Evolutionary conservation across 768 basidiomycete species (phyloP).

Genomic region (Agrocybe chaxingu): DNA sequence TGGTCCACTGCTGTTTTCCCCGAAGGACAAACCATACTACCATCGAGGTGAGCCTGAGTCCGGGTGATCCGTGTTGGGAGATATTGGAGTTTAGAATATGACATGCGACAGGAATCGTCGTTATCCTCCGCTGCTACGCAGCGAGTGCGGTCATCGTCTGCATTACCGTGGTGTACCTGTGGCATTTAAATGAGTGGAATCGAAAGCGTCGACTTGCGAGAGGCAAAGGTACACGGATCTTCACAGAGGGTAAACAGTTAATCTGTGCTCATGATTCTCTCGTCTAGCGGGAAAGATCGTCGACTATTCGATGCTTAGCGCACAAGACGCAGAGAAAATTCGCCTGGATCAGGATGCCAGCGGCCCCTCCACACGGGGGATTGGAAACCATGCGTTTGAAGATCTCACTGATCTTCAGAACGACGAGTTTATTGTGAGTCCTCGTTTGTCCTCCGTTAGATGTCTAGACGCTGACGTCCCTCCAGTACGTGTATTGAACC

Average conservation of each 20-base stretch:
- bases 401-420: conserved; percentile 22
- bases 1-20: conserved; percentile 12
- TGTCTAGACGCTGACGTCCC: too few relatives aligned
- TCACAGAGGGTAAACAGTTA: neutral
- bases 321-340: conserved; percentile 6
- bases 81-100: neutral
- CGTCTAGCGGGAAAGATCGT: conserved; percentile 12
- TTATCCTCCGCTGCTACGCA: conserved; percentile 12
- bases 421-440: conserved; percentile 22
- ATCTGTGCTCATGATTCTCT: neutral
- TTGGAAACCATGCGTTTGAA: conserved; percentile 16
- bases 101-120: conserved; percentile 7
- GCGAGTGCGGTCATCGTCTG: conserved; percentile 1
- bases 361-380: neutral
- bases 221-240: conserved; percentile 13
- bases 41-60: conserved; percentile 9
- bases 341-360: neutral
- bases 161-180: conserved; percentile 8
- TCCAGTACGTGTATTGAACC: too few relatives aligned
- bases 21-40: conserved; percentile 15
- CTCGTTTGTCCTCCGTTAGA: too few relatives aligned
- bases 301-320: conserved; percentile 17
- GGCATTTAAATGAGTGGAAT: conserved; percentile 13
- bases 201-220: conserved; percentile 9
- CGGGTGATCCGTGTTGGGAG: too few relatives aligned